These are phyloP conservation scores for Amanita subjunquillea DNA, from an alignment of 768 basidiomycete genomes.

Conservation along the genomic window DNA sequence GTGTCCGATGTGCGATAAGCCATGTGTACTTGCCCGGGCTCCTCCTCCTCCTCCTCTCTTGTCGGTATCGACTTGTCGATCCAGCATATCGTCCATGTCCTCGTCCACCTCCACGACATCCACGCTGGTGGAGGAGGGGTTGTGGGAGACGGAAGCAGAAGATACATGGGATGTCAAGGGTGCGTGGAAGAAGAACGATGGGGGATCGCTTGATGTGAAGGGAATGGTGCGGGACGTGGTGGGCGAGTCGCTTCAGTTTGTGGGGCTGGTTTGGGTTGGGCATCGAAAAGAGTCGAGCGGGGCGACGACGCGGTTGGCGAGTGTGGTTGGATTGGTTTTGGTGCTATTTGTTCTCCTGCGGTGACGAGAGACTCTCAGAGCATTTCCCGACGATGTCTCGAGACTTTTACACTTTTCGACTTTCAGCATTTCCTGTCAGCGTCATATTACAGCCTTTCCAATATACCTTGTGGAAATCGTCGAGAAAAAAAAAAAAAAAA, in stretches of 20 bases:
- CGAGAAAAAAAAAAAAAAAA: too few relatives aligned
- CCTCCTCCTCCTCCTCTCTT: neutral
- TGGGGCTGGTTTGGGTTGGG: neutral
- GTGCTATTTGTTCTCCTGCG: neutral
- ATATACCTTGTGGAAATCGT: too few relatives aligned
- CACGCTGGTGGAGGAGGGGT: neutral
- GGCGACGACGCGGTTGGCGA: neutral
- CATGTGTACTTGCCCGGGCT: neutral
- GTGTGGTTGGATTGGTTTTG: neutral
- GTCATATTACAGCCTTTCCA: too few relatives aligned
- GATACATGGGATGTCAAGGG: neutral
- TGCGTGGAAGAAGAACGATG: neutral
- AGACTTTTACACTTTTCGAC: too few relatives aligned
- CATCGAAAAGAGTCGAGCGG: neutral
- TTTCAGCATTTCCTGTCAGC: too few relatives aligned
- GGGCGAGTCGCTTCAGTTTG: too few relatives aligned
- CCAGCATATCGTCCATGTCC: neutral
- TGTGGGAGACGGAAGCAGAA: neutral
- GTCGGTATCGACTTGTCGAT: neutral
- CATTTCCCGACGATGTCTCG: too few relatives aligned
- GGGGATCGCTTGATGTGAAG: neutral
- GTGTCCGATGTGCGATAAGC: constrained; percentile 1
- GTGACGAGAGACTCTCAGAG: too few relatives aligned
- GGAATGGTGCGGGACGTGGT: neutral
- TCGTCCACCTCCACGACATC: neutral